Base-by-base conservation (phyloP, 805 yeast genomes). In the Candida suzukii region DNA sequence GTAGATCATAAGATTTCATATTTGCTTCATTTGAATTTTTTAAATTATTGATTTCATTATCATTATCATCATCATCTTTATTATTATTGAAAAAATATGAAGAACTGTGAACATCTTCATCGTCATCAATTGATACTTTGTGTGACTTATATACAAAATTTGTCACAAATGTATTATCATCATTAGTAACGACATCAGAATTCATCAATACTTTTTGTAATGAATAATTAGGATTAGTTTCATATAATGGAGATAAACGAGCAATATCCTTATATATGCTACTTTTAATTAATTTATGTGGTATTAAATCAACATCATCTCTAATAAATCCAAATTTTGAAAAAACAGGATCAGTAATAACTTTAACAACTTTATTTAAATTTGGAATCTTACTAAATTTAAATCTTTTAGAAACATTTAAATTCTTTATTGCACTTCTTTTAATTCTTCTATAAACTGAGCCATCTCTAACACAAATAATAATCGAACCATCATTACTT, bases 391-490 rank as follows among this genome's bases (percentile, higher is more conserved):
- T 73, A 32, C 65, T 63, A 54, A 80, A 82, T 56, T 82, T 83
- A 53, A 50, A 68, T 46, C 57, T 57, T 49, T 56, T 46, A 20
- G 41, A 39, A 1, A 52, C 45, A 49, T 41, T 31, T 50, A 64
- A 26, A 48, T 57, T 37, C 54, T 63, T 51, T 46, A 64, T 54
- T 41, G 63, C 41, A 36, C 53, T 43, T 44, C 70, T 50, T 46
- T 60, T 70, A 21, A 66, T 47, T 45, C 68, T 58, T 46, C 67
- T 64, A 49, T 74, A 87, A 0, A 76, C 85, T 19, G 81, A 72
- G 0, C 96, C 96, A 38, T 78, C 77, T 18, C 66, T 58, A 0
- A 93, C 82, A 46, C 83, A 74, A 1, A 90, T 56, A 1, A 88
- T 64, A 2, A 86, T 57, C 0, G 85, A 77, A 0, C 95, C 95